Conservation (phyloP, 495 filamentous ascomycete species). For the Penicillium pulvis region DNA sequence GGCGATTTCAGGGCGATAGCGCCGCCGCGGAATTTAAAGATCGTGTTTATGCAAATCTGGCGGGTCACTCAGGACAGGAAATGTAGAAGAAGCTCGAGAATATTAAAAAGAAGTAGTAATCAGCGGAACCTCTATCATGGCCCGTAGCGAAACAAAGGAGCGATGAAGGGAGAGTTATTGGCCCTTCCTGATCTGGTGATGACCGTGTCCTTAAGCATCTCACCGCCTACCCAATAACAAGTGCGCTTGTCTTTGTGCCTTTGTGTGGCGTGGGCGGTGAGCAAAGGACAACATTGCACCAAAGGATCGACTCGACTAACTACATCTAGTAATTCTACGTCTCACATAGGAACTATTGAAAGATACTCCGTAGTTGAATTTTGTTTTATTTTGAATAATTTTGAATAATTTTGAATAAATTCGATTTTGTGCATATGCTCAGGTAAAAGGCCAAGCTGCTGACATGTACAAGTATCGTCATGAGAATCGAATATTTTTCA, state of each 20-base stretch:
- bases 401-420: not conserved
- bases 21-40: constrained; percentile 38
- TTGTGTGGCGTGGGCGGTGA: constrained; percentile 25
- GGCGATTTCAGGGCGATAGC: constrained; percentile 42
- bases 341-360: not conserved
- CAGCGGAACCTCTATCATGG: constrained; percentile 22
- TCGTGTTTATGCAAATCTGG: constrained; percentile 23
- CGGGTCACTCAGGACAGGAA: constrained; percentile 9
- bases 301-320: not conserved
- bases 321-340: not conserved
- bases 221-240: constrained; percentile 24
- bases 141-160: constrained; percentile 33
- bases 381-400: not conserved
- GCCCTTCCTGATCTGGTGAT: constrained; percentile 37
- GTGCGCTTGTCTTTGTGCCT: constrained; percentile 10
- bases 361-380: not conserved
- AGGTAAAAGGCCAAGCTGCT: constrained; percentile 4
- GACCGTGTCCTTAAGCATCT: constrained; percentile 32
- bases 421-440: constrained; percentile 8
- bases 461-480: constrained; percentile 14
- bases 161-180: constrained; percentile 29
- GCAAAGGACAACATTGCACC: constrained; percentile 5
- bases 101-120: constrained; percentile 17
- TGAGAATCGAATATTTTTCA: constrained; percentile 8
- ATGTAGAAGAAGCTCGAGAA: constrained; percentile 3